These are phyloP conservation scores for Lodderomyces theae DNA, from an alignment of 1,139 yeast species.

Conservation along the genomic window DNA sequence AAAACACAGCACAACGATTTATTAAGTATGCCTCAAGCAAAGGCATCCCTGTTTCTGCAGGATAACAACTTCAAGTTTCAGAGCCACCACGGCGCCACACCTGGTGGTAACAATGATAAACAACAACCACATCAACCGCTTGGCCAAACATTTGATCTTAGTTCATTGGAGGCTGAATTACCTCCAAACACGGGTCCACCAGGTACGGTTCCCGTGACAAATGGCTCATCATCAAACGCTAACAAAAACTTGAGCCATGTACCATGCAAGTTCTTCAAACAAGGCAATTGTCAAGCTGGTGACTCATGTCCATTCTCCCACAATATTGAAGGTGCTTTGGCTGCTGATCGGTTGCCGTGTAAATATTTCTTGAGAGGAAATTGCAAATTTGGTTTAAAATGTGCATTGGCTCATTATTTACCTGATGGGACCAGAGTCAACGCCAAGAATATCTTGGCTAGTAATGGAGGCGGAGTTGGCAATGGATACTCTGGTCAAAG, in stretches of 20 bases:
- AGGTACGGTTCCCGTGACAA: constrained; percentile 25
- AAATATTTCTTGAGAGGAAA: constrained; percentile 93
- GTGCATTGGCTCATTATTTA: constrained; percentile 87
- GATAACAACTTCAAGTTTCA: background rate
- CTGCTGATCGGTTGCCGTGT: constrained; percentile 73
- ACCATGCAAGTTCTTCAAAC: constrained; percentile 89
- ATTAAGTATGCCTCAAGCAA: background rate
- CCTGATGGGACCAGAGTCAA: constrained; percentile 88
- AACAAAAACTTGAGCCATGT: constrained; percentile 72
- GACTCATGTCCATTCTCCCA: constrained; percentile 89
- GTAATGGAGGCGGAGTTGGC: constrained; percentile 8
- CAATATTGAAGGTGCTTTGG: constrained; percentile 55
- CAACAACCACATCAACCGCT: background rate
- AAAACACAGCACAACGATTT: no score
- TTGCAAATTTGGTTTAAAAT: constrained; percentile 88
- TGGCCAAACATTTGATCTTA: constrained; percentile 9
- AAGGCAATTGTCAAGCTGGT: constrained; percentile 95
- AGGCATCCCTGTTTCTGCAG: background rate
- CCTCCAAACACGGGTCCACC: constrained; percentile 47
- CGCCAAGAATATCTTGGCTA: constrained; percentile 30
- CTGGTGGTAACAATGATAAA: background rate
- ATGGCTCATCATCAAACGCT: constrained; percentile 1
- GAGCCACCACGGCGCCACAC: background rate
- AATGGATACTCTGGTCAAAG: constrained; percentile 5
- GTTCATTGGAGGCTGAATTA: constrained; percentile 17